A percentile compares a stretch with the other conserved stretches of the same genome.
These are phyloP conservation scores for Iberis pinnata DNA, from an alignment of 345 rosid genomes.

Conservation along the genomic window DNA sequence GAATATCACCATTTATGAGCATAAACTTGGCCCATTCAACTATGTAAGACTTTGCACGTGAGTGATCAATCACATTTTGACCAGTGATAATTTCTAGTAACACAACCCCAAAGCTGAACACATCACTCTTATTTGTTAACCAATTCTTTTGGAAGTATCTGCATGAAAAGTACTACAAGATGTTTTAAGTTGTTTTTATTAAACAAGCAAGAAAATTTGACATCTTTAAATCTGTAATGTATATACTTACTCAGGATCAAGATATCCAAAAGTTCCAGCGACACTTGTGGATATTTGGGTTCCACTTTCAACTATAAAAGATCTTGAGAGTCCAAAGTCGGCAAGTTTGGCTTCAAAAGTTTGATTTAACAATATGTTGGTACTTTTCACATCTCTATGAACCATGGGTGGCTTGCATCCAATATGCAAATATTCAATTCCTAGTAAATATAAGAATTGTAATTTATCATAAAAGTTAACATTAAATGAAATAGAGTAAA, in stretches of 20 bases:
- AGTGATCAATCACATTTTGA: constrained; percentile 16
- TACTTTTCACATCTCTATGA: constrained; percentile 43
- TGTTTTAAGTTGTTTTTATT: too few relatives aligned
- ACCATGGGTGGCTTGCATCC: constrained; percentile 43
- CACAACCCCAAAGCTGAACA: constrained; percentile 42
- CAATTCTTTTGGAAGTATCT: constrained; percentile 31
- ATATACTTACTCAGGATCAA: constrained; percentile 40
- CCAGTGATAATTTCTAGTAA: constrained; percentile 40
- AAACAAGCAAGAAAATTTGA: background rate
- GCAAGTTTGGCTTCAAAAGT: constrained; percentile 38
- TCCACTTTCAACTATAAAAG: constrained; percentile 21
- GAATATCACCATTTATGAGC: constrained; percentile 20
- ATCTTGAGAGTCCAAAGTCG: constrained; percentile 42
- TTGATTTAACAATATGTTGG: constrained; percentile 36
- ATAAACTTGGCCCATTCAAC: constrained; percentile 22
- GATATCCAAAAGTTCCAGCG: constrained; percentile 35
- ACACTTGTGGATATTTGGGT: constrained; percentile 25
- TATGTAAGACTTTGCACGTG: constrained; percentile 15
- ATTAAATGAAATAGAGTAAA: too few relatives aligned
- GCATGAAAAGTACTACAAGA: background rate
- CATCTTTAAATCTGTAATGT: background rate
- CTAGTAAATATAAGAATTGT: constrained; percentile 9
- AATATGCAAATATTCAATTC: constrained; percentile 38
- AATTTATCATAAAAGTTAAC: too few relatives aligned
- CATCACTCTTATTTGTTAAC: constrained; percentile 42